A percentile compares a stretch with the other conserved stretches of the same genome.
These are phyloP conservation scores for Penicillium taxi DNA, from an alignment of 495 filamentous ascomycete genomes.

Conservation along the genomic window DNA sequence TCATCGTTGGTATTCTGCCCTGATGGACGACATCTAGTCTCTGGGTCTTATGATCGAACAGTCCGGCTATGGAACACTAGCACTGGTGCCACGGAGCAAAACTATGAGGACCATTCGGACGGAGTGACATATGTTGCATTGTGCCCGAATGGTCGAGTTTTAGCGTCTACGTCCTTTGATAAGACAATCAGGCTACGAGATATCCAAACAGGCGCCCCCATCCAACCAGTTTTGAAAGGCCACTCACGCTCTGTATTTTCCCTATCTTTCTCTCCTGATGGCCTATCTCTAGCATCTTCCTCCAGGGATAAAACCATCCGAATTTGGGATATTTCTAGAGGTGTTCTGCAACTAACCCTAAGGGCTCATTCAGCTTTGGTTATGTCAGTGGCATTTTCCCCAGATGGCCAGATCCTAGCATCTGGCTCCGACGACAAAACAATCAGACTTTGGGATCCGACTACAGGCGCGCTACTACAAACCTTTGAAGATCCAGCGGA, in stretches of 20 bases:
- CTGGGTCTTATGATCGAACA: constrained; percentile 20
- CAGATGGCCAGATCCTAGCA: constrained; percentile 22
- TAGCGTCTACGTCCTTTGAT: constrained; percentile 19
- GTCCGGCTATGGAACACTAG: constrained; percentile 31
- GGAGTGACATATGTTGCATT: constrained; percentile 22
- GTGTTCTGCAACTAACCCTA: no score
- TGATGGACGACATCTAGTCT: constrained; percentile 22
- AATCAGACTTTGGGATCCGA: constrained; percentile 27
- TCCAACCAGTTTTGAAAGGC: constrained; percentile 16
- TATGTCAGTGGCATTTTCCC: constrained; percentile 23
- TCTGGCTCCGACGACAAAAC: constrained; percentile 24
- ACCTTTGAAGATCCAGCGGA: no score
- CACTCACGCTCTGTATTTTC: background rate
- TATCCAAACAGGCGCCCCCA: constrained; percentile 5
- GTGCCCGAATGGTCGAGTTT: constrained; percentile 23
- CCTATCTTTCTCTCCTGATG: constrained; percentile 29
- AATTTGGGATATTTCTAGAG: constrained; percentile 38
- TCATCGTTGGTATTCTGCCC: constrained; percentile 22
- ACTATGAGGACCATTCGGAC: constrained; percentile 12
- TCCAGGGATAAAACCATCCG: constrained; percentile 22
- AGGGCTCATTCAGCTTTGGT: constrained; percentile 3
- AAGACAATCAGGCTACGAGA: constrained; percentile 18
- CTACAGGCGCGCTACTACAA: background rate
- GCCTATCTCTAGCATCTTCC: constrained; percentile 20
- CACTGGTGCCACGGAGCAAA: constrained; percentile 10